These are phyloP conservation scores for Ophiostoma australiae DNA, from an alignment of 2,329 filamentous ascomycete species.

Conservation along the genomic window DNA sequence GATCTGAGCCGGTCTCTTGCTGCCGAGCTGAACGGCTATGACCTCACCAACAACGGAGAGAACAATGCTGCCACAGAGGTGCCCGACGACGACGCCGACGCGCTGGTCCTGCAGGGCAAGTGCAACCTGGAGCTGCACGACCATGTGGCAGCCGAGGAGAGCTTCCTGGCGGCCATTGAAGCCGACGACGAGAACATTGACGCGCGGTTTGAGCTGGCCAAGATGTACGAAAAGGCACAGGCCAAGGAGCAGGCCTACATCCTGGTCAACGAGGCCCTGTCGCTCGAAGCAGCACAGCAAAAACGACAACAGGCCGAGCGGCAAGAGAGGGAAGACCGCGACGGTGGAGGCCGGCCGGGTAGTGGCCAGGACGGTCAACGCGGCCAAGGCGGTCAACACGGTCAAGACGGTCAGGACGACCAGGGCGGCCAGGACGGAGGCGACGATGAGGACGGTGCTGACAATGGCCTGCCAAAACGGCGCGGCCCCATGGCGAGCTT, in stretches of 20 bases:
- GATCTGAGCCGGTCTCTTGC: conserved; percentile 40
- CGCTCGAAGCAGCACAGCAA: conserved; percentile 50
- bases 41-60: neutral
- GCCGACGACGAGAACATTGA: conserved; percentile 68
- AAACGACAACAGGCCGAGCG: conserved; percentile 29
- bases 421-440: conserved; percentile 15
- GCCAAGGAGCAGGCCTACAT: conserved; percentile 72
- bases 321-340: conserved; percentile 16
- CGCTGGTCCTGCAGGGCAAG: conserved; percentile 54
- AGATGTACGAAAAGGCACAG: conserved; percentile 72
- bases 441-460: conserved; percentile 6
- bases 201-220: conserved; percentile 72
- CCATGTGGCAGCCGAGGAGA: conserved; percentile 66
- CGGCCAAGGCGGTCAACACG: neutral
- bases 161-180: conserved; percentile 69
- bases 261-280: conserved; percentile 69
- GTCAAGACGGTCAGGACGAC: conserved; percentile 6
- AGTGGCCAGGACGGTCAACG: neutral
- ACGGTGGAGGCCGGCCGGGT: neutral
- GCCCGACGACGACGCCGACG: conserved; percentile 41
- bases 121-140: conserved; percentile 65
- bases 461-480: conserved; percentile 25
- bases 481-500: conserved; percentile 25
- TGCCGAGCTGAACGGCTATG: conserved; percentile 15
- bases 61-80: neutral